Evolutionary conservation across 176 grass and related monocot genomes (phyloP).

Genomic region (Carex cristatella): DNA sequence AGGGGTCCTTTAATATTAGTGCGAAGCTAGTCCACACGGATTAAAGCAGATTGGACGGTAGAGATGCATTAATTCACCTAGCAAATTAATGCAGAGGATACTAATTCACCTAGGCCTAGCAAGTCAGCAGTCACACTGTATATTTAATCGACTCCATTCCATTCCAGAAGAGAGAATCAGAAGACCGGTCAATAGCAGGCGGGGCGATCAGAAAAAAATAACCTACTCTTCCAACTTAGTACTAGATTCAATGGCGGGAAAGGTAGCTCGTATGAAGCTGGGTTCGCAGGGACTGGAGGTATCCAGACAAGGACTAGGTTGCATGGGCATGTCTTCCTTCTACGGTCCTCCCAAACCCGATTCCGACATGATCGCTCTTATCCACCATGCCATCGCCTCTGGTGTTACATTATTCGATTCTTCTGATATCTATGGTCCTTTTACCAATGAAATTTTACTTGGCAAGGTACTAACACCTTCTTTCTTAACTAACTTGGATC

Average conservation of each 20-base stretch:
- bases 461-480: conserved; percentile 35
- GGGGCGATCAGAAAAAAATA: background rate
- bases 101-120: no score
- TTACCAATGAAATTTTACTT: conserved; percentile 72
- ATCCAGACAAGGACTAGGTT: conserved; percentile 66
- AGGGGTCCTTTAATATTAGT: no score
- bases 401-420: conserved; percentile 78
- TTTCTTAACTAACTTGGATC: background rate
- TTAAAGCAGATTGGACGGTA: no score
- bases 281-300: conserved; percentile 76
- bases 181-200: no score
- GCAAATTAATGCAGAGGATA: no score
- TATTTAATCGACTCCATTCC: no score
- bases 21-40: no score
- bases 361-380: conserved; percentile 57
- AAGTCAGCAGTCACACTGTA: no score
- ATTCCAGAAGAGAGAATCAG: no score
- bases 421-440: conserved; percentile 71
- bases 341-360: conserved; percentile 65
- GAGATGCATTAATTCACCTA: no score
- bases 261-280: conserved; percentile 48
- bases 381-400: conserved; percentile 56
- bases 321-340: conserved; percentile 72
- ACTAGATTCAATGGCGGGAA: conserved; percentile 19
- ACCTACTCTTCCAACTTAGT: background rate